These are phyloP conservation scores for Bipolaris zeicola DNA, from an alignment of 2,329 filamentous ascomycete species.

Conservation along the genomic window DNA sequence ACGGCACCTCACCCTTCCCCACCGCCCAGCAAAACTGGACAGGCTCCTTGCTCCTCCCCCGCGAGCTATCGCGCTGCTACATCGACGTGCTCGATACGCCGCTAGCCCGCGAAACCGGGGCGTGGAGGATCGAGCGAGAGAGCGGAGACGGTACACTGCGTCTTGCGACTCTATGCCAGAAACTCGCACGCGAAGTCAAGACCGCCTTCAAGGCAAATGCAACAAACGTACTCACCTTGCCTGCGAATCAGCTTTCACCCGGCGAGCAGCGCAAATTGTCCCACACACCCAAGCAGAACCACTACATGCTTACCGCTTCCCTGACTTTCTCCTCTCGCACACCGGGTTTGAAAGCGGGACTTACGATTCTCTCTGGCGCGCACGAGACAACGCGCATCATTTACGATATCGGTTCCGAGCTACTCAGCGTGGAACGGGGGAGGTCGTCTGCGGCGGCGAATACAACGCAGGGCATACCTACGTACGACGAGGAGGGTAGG, in stretches of 20 bases:
- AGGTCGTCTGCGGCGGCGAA: conserved; percentile 50
- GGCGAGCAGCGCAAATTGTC: conserved; percentile 12
- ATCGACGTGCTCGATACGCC: conserved; percentile 53
- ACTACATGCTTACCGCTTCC: conserved; percentile 48
- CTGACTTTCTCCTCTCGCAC: conserved; percentile 48
- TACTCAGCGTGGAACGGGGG: conserved; percentile 50
- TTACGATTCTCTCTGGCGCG: conserved; percentile 50
- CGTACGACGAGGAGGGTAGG: conserved; percentile 47
- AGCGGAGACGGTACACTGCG: conserved; percentile 43
- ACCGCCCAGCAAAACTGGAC: conserved; percentile 54
- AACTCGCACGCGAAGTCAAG: conserved; percentile 48
- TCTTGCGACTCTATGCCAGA: conserved; percentile 48
- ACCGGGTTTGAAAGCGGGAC: conserved; percentile 48
- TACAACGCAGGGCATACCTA: conserved; percentile 49
- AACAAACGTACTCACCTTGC: conserved; percentile 21
- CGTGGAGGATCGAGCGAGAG: conserved; percentile 46
- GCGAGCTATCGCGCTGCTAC: conserved; percentile 51
- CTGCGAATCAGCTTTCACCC: conserved; percentile 9
- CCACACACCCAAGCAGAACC: conserved; percentile 41
- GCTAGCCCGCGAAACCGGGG: conserved; percentile 47
- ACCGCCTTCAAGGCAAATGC: conserved; percentile 39
- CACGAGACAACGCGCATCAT: conserved; percentile 52
- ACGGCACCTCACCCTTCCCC: conserved; percentile 47
- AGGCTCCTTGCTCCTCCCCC: conserved; percentile 51
- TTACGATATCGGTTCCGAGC: conserved; percentile 55